These are phyloP conservation scores for Decorospora gaudefroyi DNA, from an alignment of 2,329 filamentous ascomycete species.

Conservation along the genomic window DNA sequence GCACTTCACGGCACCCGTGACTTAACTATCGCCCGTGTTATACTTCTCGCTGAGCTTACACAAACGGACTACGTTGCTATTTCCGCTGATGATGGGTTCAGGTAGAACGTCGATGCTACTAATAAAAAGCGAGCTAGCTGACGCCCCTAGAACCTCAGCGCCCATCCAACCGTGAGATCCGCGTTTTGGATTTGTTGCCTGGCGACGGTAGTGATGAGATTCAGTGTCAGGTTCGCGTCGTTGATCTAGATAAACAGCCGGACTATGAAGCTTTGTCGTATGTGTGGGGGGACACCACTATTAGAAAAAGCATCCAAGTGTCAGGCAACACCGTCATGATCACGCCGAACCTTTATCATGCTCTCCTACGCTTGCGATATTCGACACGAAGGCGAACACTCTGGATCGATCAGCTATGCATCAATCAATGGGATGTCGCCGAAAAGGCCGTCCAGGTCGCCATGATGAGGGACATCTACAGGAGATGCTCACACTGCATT, in stretches of 20 bases:
- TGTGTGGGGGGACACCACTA: constrained; percentile 22
- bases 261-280: constrained; percentile 29
- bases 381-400: constrained; percentile 5
- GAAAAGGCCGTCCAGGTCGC: constrained; percentile 32
- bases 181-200: constrained; percentile 16
- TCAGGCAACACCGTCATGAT: constrained; percentile 9
- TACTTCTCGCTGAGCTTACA: no score
- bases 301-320: constrained; percentile 14
- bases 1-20: no score
- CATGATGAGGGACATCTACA: constrained; percentile 37
- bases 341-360: constrained; percentile 23
- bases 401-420: constrained; percentile 40
- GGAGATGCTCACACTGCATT: constrained; percentile 21
- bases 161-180: constrained; percentile 11
- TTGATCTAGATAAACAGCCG: constrained; percentile 4
- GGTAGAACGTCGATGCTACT: no score
- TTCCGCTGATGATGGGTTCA: no score
- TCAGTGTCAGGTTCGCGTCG: constrained; percentile 8
- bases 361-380: constrained; percentile 23
- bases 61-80: no score
- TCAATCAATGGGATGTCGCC: constrained; percentile 30
- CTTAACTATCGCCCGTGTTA: no score
- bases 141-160: background rate
- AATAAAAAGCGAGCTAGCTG: background rate
- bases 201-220: constrained; percentile 4